Base-by-base conservation (phyloP, 768 basidiomycete genomes). In the Suillus clintonianus region DNA sequence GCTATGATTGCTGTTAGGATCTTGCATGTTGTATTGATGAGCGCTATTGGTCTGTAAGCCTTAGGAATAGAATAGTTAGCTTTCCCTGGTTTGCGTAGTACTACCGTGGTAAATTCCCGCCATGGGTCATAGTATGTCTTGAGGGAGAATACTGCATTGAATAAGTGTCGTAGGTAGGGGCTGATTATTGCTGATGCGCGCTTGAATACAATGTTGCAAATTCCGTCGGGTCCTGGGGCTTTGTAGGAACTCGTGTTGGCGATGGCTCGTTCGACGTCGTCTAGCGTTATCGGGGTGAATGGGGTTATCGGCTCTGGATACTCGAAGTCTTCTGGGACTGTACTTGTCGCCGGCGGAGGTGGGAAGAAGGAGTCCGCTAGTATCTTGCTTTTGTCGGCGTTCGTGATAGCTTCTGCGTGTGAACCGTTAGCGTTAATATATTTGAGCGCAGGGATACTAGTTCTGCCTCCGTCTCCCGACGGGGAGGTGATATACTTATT, bases 211-310 rank as follows among this genome's bases (percentile, higher is more conserved):
- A 68, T 59, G 43, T 78, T 78, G 8, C 47, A 27, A 5, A 77
- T 77, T 4, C 68, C 71, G 30, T 77, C 74, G 9, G 72, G 72
- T 0, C 73, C 71, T 24, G 62, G 66, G 1, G 69, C 69, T 59
- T 74, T 68, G 64, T 65, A 64, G 0, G 67, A 67, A 22, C 47
- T 61, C 0, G 72, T 67, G 1, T 63, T 50, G 0, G 13, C 32
- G 13, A 75, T 63, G 0, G 60, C 57, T 0, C 39, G 14, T 0
- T 2, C 1, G 0, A 76, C 67, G 13, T 70, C 65, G 1, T 62
- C 59, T 5, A 54, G 15, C 0, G 72, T 66, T 32, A 72, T 60
- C 0, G 54, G 34, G 0, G 9, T 5, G 39, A 66, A 51, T 0
- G 50, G 8, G 0, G 24, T 15, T 0, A 37, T 30, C 0, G 55